Conservation (phyloP, 441 rosid genomes). For the Arabidopsis lyrata region DNA sequence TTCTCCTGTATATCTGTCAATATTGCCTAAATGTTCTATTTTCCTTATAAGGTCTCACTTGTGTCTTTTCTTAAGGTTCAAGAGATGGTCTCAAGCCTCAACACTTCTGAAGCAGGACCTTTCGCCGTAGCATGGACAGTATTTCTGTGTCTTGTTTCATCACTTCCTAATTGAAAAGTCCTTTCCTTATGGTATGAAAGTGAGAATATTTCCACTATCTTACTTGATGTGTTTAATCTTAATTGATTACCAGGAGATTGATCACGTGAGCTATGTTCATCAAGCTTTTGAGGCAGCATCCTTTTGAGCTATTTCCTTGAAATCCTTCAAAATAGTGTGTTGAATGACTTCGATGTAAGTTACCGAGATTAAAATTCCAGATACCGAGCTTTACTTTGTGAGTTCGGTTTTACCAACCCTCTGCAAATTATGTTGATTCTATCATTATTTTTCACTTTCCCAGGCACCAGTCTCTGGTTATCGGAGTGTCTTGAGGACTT, state of each 20-base stretch:
- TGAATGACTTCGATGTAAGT: constrained; percentile 86
- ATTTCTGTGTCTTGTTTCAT: constrained; percentile 75
- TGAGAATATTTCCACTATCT: constrained; percentile 45
- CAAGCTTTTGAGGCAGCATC: constrained; percentile 94
- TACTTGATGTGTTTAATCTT: too few species aligned
- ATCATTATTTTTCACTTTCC: too few species aligned
- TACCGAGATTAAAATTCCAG: constrained; percentile 14
- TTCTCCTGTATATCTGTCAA: too few species aligned
- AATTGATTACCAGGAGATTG: constrained; percentile 69
- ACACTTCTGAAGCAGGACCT: too few species aligned
- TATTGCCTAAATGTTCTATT: too few species aligned
- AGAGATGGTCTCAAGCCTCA: too few species aligned
- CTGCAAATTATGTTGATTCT: too few species aligned
- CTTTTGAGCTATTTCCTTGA: constrained; percentile 67
- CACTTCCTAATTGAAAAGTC: constrained; percentile 80
- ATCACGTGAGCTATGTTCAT: constrained; percentile 83
- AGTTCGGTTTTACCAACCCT: too few species aligned
- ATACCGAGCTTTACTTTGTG: constrained; percentile 30
- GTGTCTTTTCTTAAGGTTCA: too few species aligned
- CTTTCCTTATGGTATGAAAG: constrained; percentile 63
- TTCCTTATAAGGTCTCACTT: too few species aligned
- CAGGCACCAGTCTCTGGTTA: too few species aligned
- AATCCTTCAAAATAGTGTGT: constrained; percentile 73
- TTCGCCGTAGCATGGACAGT: constrained; percentile 93
- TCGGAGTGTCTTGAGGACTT: too few species aligned